Evolutionary conservation across 164 flowering plant genomes (phyloP), one percentile per base, ranked within the genome.

Genomic region (Berberis thunbergii): DNA sequence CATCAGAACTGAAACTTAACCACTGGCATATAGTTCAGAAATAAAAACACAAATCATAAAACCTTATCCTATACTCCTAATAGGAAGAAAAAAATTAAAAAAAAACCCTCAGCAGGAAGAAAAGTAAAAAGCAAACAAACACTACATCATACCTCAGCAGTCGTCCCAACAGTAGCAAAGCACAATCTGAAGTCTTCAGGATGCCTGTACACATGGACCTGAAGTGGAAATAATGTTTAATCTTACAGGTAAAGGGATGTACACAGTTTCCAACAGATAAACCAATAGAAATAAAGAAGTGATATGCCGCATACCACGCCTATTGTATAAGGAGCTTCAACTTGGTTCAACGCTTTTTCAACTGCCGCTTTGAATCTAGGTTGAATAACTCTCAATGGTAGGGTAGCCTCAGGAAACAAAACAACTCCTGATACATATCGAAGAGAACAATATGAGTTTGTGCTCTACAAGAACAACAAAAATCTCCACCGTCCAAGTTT

Each of bases 331-430:
- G 86, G 84, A 61, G 83, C 81, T 73, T 85, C 87, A 74, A 45
- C 81, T 76, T 82, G 96, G 69, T 57, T 70, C 76, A 91, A 57
- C 39, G 94, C 91, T 75, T 78, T 80, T 61, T 89, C 86, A 54
- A 86, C 73, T 54, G 89, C 85, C 73, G 88, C 86, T 61, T 83
- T 71, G 67, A 78, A 86, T 70, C 78, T 80, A 6, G 87, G 74
- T 65, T 85, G 83, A 75, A 85, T 64, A 49, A 91, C 89, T 78
- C 94, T 81, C 49, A 95, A 73, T 48, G 96, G 97, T 73, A 95
- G 96, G 12, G 85, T 89, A 45, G 97, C 96, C 76, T 79, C 96
- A 4, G 99, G 99, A 59, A 95, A 91, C 60, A 95, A 65, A 64
- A 95, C 97, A 67, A 83, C 89, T 42, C 98, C 99, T 95, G 43